A percentile compares a stretch with the other conserved stretches of the same genome.
These are phyloP conservation scores for Citrus hindsii DNA, from an alignment of 345 rosid genomes.

Conservation along the genomic window DNA sequence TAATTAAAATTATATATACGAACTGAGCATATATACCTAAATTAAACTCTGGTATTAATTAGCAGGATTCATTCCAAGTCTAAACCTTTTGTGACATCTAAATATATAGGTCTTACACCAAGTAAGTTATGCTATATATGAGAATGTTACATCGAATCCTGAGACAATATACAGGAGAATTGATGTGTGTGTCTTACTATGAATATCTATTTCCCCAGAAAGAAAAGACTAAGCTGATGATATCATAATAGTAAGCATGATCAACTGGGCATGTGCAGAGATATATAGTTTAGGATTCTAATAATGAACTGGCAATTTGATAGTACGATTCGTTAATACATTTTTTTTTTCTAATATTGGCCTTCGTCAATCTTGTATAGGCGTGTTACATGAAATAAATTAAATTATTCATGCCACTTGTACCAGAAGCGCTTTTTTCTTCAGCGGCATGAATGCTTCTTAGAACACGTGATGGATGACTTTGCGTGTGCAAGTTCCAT, in stretches of 20 bases:
- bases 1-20: too few relatives aligned
- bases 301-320: conserved; percentile 23
- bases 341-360: not conserved
- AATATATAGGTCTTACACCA: too few relatives aligned
- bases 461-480: conserved; percentile 29
- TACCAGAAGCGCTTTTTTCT: not conserved
- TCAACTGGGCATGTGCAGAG: conserved; percentile 10
- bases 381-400: not conserved
- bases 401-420: not conserved
- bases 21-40: too few relatives aligned
- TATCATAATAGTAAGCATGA: not conserved
- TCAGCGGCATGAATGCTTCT: conserved; percentile 10
- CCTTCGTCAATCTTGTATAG: not conserved
- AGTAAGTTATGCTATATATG: too few relatives aligned
- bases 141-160: too few relatives aligned
- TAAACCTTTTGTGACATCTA: too few relatives aligned
- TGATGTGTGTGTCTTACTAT: too few relatives aligned
- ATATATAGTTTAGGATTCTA: not conserved
- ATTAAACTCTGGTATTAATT: too few relatives aligned
- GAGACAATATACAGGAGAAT: too few relatives aligned
- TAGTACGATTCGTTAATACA: conserved; percentile 13
- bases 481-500: conserved; percentile 17
- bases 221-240: not conserved
- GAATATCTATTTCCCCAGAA: not conserved
- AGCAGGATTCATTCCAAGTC: too few relatives aligned